phyloP scores from a whole-genome alignment of 75 land plant genomes.

The Gnetum montanum region DNA sequence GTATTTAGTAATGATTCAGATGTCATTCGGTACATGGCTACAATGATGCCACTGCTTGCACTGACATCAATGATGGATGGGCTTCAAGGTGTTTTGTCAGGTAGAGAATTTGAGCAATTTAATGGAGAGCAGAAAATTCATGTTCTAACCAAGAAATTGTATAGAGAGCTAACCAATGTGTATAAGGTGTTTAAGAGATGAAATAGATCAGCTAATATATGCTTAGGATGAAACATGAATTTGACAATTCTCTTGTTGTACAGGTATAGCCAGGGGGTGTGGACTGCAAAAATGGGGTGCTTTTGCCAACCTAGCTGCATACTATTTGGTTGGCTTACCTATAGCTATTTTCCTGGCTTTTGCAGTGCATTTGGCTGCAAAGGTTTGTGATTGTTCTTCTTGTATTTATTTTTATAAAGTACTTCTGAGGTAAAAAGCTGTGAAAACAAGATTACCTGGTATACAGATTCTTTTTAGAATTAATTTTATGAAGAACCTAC shows the following conservation, averaged over 20 bases:
- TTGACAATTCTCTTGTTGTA: not conserved
- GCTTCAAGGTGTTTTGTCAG: constrained; percentile 73
- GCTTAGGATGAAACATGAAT: too few relatives aligned
- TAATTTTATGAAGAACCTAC: too few relatives aligned
- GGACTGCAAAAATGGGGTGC: too few relatives aligned
- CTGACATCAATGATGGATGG: constrained; percentile 57
- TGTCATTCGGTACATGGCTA: constrained; percentile 54
- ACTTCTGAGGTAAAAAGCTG: too few relatives aligned
- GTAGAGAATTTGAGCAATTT: constrained; percentile 24
- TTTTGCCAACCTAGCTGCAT: constrained; percentile 64
- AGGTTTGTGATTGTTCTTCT: constrained; percentile 15
- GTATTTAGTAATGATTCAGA: constrained; percentile 61
- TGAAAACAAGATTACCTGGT: too few relatives aligned
- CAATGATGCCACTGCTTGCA: constrained; percentile 65
- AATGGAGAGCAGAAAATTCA: too few relatives aligned
- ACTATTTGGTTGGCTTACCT: constrained; percentile 69
- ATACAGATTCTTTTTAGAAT: too few relatives aligned
- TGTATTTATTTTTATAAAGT: too few relatives aligned
- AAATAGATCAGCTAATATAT: too few relatives aligned
- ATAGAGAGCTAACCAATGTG: not conserved
- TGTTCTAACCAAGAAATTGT: too few relatives aligned
- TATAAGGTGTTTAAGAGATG: too few relatives aligned
- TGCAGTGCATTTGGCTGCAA: constrained; percentile 47
- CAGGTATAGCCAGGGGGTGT: constrained; percentile 75
- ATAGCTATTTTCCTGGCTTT: constrained; percentile 47